Evolutionary conservation across 2,329 filamentous ascomycete species (phyloP).

Genomic region (Elsinoe fawcettii): DNA sequence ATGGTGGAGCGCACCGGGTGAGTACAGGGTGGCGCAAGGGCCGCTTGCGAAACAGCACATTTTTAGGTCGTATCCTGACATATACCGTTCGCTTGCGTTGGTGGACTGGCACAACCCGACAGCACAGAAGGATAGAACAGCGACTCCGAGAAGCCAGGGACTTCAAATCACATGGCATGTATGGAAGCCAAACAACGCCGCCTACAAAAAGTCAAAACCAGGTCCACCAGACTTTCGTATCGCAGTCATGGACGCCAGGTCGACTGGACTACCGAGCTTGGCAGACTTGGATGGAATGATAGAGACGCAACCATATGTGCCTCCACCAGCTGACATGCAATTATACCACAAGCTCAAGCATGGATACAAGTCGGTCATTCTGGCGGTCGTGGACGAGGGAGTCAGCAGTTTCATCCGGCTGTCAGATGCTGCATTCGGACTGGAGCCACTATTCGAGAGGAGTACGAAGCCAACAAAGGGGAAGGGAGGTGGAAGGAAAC

Average conservation of each 20-base stretch:
- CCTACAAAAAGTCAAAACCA: conserved; percentile 73
- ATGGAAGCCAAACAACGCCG: conserved; percentile 60
- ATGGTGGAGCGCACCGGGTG: neutral
- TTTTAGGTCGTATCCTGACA: conserved; percentile 35
- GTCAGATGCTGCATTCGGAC: conserved; percentile 67
- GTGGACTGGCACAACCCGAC: conserved; percentile 62
- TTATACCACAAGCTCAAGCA: conserved; percentile 75
- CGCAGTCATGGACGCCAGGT: conserved; percentile 69
- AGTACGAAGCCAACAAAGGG: conserved; percentile 36
- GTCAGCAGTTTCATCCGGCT: conserved; percentile 81
- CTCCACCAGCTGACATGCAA: conserved; percentile 45
- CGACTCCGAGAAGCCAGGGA: conserved; percentile 36
- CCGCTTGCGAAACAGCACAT: conserved; percentile 16
- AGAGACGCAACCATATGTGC: conserved; percentile 62
- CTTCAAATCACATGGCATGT: conserved; percentile 73
- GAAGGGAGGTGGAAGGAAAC: conserved; percentile 34
- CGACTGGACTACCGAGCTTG: conserved; percentile 63
- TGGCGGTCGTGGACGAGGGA: conserved; percentile 85
- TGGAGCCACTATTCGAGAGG: conserved; percentile 61
- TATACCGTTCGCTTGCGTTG: conserved; percentile 69
- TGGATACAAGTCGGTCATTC: conserved; percentile 71
- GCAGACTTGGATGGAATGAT: conserved; percentile 64
- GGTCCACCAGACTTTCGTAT: conserved; percentile 76
- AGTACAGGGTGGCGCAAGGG: conserved; percentile 15
- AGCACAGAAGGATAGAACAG: conserved; percentile 21